phyloP scores from a whole-genome alignment of 164 flowering plant species.

The Umbellularia californica region DNA sequence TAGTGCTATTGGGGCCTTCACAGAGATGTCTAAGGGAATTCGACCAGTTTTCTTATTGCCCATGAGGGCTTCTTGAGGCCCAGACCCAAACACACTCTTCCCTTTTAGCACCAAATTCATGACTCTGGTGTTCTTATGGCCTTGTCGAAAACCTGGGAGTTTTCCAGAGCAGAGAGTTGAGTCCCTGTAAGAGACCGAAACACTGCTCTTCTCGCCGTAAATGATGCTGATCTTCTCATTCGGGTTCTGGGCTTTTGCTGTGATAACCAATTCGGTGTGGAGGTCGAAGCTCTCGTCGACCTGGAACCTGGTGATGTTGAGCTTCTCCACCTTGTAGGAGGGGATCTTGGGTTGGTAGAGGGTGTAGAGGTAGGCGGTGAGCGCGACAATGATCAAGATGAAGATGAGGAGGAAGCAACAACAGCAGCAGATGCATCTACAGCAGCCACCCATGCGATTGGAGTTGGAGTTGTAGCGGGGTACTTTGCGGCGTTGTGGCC shows the following conservation, averaged over 20 bases:
- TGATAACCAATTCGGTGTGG: slow-evolving; percentile 31
- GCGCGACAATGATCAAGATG: slow-evolving; percentile 14
- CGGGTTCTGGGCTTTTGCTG: slow-evolving; percentile 49
- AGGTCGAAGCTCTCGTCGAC: slow-evolving; percentile 35
- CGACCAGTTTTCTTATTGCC: slow-evolving; percentile 26
- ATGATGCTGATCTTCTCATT: slow-evolving; percentile 38
- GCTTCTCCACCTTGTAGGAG: slow-evolving; percentile 28
- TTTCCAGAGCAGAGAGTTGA: slow-evolving; percentile 41
- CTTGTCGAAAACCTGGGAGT: slow-evolving; percentile 49
- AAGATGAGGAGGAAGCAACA: slow-evolving; percentile 32
- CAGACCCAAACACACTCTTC: slow-evolving; percentile 42
- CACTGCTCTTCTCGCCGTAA: slow-evolving; percentile 36
- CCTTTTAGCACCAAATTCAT: slow-evolving; percentile 39
- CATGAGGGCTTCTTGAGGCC: slow-evolving; percentile 42
- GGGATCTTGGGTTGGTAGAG: slow-evolving; percentile 39
- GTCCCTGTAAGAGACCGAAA: slow-evolving; percentile 28
- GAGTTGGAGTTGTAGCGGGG: slow-evolving; percentile 35
- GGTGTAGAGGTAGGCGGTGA: slow-evolving; percentile 16
- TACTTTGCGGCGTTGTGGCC: slow-evolving; percentile 48
- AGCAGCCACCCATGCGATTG: not conserved
- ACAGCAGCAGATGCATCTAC: not conserved
- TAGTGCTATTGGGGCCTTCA: slow-evolving; percentile 43
- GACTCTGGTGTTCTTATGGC: slow-evolving; percentile 29
- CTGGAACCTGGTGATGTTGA: slow-evolving; percentile 36
- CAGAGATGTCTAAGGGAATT: slow-evolving; percentile 43